phyloP scores from a whole-genome alignment of 108 stramenopile genomes.

The Discostella pseudostelligera region DNA sequence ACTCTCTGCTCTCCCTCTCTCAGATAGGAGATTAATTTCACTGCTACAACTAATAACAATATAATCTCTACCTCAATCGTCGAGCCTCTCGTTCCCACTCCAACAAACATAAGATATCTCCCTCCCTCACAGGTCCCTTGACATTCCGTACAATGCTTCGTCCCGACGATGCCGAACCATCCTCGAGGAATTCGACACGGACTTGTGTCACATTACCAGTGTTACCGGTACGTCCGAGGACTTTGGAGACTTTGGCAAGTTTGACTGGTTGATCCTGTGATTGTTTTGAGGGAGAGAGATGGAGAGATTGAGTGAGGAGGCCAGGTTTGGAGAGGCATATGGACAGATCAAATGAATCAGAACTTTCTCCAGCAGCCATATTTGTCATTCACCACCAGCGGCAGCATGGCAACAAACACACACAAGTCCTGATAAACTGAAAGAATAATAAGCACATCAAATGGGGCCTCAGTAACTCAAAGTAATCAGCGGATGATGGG shows the following conservation, averaged over 20 bases:
- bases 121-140: conserved; percentile 99
- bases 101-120: conserved; percentile 97
- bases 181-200: conserved; percentile 99
- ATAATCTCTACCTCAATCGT: conserved; percentile 92
- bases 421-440: background rate
- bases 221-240: conserved; percentile 99
- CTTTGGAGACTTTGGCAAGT: conserved; percentile 96
- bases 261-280: conserved; percentile 93
- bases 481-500: conserved; percentile 49
- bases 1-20: no score
- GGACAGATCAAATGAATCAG: no score
- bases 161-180: conserved; percentile 70
- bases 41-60: no score
- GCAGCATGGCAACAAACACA: no score
- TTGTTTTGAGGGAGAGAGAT: background rate
- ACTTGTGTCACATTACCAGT: conserved; percentile 99
- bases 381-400: no score
- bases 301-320: background rate
- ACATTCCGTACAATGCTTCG: conserved; percentile 99
- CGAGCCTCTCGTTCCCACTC: conserved; percentile 99
- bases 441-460: background rate
- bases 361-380: no score
- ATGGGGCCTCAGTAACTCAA: conserved; percentile 22
- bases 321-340: background rate
- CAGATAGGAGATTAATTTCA: no score